phyloP scores from a whole-genome alignment of 495 filamentous ascomycete genomes.

The Pyrenula aspistea region DNA sequence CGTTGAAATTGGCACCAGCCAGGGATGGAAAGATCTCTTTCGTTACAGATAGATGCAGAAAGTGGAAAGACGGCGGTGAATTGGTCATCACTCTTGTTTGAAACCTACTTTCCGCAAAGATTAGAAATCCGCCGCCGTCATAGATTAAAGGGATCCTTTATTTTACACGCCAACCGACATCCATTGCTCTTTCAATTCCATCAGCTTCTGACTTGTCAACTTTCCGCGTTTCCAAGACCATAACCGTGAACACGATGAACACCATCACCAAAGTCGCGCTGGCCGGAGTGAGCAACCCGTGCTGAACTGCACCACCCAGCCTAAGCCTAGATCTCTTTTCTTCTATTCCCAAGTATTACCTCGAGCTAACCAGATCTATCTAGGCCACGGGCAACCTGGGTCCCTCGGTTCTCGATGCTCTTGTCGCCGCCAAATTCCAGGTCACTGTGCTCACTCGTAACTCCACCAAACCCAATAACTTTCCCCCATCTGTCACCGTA shows the following conservation, averaged over 20 bases:
- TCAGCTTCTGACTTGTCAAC: too few species aligned
- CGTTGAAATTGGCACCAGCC: too few species aligned
- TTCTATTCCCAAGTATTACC: neutral
- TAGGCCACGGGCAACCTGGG: constrained; percentile 51
- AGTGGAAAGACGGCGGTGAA: too few species aligned
- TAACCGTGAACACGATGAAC: constrained; percentile 3
- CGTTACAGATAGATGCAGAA: too few species aligned
- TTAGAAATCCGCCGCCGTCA: too few species aligned
- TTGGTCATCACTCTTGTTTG: too few species aligned
- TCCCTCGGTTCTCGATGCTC: constrained; percentile 36
- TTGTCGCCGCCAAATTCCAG: constrained; percentile 41
- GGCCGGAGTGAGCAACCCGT: constrained; percentile 4
- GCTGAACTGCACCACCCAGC: constrained; percentile 1
- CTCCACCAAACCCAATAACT: constrained; percentile 20
- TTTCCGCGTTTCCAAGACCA: too few species aligned
- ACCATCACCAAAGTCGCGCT: constrained; percentile 8
- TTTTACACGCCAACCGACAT: too few species aligned
- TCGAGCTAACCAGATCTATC: neutral
- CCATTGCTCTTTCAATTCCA: too few species aligned
- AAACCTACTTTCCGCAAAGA: too few species aligned
- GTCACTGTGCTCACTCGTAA: constrained; percentile 47
- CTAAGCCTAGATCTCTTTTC: neutral
- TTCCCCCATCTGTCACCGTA: constrained; percentile 26
- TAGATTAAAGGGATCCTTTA: too few species aligned
- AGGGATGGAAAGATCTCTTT: too few species aligned